These are phyloP conservation scores for Fusarium nurragi DNA, from an alignment of 2,329 filamentous ascomycete genomes.

Conservation along the genomic window DNA sequence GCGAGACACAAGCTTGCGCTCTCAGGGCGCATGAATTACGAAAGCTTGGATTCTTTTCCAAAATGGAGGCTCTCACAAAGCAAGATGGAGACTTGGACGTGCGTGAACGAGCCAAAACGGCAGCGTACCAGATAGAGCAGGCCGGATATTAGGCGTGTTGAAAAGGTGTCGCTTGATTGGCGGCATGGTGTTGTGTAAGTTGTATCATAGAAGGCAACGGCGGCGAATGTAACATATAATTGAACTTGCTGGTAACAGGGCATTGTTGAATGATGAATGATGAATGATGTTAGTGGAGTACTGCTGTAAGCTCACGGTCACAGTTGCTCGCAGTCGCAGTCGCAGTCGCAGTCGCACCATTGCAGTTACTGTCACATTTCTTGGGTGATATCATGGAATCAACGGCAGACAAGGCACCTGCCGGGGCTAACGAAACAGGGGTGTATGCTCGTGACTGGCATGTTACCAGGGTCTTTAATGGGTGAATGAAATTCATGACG, in stretches of 20 bases:
- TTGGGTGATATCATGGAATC: slow-evolving; percentile 28
- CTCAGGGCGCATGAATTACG: slow-evolving; percentile 75
- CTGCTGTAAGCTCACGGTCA: slow-evolving; percentile 1
- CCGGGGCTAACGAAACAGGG: slow-evolving; percentile 25
- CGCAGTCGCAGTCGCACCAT: neutral
- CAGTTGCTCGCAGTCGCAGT: neutral
- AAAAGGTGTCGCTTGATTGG: slow-evolving; percentile 3
- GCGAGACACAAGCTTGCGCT: slow-evolving; percentile 71
- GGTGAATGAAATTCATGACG: slow-evolving; percentile 22
- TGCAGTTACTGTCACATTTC: neutral
- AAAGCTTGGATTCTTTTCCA: slow-evolving; percentile 74
- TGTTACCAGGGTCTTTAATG: slow-evolving; percentile 11
- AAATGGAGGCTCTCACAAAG: slow-evolving; percentile 68
- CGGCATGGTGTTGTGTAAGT: slow-evolving; percentile 4
- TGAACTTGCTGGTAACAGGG: neutral
- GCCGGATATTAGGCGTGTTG: slow-evolving; percentile 37
- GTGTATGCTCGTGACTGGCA: slow-evolving; percentile 21
- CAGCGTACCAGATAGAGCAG: slow-evolving; percentile 74
- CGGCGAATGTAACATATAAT: slow-evolving; percentile 1
- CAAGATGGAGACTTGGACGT: slow-evolving; percentile 83
- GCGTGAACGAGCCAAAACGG: slow-evolving; percentile 83
- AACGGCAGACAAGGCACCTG: slow-evolving; percentile 29
- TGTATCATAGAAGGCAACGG: slow-evolving; percentile 5
- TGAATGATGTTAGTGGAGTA: neutral
- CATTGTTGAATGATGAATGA: slow-evolving; percentile 11